Base-by-base conservation (phyloP, 257 asterid species). In the Gentiana dahurica region DNA sequence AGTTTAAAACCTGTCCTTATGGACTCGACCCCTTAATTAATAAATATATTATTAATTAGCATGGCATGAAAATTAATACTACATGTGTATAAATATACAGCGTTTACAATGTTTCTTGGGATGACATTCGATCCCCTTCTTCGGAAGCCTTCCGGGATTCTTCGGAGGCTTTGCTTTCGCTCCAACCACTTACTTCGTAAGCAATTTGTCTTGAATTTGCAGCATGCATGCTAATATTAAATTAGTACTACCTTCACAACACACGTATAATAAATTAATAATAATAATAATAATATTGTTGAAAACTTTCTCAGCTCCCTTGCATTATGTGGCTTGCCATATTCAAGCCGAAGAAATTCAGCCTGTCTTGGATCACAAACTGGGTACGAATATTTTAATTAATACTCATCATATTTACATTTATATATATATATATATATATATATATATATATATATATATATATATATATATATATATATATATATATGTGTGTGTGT, bases 151-250 rank as follows among this genome's bases (percentile, higher is more conserved):
- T 50, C 82, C 85, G 75, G 97, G 95, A 59, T 88, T 88, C 76
- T 85, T 88, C 57, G 97, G 97, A 44, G 97, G 97, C 48, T 77
- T 88, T 53, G 95, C 91, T 57, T 74, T 85, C 71, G 94, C 90
- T 34, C 97, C 94, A n/a, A 88, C 97, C 11, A 53, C 94, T 0
- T 88, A 82, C 61, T 85, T 48, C 34, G 95, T 88, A 73, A 81
- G 95, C 62, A 33, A 5, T 2, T 36, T 36, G 8, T 13, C 11
- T 59, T 36, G n/a, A 45, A 24, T 24, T 24, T 24, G 24, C 24
- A 24, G 24, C 24, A 24, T 24, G 24, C 24, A 24, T 53, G 24
- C 10, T 53, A 43, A 38, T 43, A 35, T 53, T 53, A 24, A 53
- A 10, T 53, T 53, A 24, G 55, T 37, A 51, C 6, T 10, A 51